Evolutionary conservation across 371 early-diverging fungal genomes (phyloP).

Genomic region (Entomophthora muscae): DNA sequence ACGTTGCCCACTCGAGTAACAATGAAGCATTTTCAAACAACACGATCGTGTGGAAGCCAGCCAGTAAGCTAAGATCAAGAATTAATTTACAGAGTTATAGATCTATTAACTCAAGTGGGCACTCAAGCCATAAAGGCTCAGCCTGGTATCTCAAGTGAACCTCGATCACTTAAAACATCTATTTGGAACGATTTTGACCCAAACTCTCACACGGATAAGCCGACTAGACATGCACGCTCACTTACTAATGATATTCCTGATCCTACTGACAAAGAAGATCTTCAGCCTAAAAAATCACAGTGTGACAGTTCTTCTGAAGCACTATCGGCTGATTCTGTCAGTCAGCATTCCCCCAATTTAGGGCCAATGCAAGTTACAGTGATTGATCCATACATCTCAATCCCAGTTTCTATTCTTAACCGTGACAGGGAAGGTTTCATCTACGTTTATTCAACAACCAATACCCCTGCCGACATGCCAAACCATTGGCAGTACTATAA

Average conservation of each 20-base stretch:
- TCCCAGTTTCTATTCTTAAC: neutral
- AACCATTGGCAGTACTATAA: neutral
- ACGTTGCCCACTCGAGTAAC: neutral
- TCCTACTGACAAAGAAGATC: neutral
- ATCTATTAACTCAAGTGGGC: neutral
- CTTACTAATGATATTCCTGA: neutral
- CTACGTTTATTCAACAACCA: neutral
- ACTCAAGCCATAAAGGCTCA: neutral
- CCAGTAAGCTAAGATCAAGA: neutral
- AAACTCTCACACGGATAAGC: neutral
- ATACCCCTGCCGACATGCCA: neutral
- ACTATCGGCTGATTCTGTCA: neutral
- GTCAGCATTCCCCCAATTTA: neutral
- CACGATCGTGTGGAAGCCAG: neutral
- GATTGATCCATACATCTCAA: neutral
- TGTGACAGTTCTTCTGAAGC: neutral
- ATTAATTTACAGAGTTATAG: neutral
- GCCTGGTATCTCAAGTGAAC: neutral
- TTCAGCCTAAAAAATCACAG: neutral
- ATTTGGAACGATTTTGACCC: neutral
- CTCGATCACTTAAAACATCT: neutral
- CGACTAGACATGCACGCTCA: neutral
- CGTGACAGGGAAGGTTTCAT: neutral
- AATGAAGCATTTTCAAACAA: neutral
- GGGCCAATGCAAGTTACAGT: neutral